Percentiles rank a stretch among this genome's conserved stretches.
phyloP scores from a whole-genome alignment of 2,329 filamentous ascomycete genomes.

The Cephalotrichum gorgonifer region DNA sequence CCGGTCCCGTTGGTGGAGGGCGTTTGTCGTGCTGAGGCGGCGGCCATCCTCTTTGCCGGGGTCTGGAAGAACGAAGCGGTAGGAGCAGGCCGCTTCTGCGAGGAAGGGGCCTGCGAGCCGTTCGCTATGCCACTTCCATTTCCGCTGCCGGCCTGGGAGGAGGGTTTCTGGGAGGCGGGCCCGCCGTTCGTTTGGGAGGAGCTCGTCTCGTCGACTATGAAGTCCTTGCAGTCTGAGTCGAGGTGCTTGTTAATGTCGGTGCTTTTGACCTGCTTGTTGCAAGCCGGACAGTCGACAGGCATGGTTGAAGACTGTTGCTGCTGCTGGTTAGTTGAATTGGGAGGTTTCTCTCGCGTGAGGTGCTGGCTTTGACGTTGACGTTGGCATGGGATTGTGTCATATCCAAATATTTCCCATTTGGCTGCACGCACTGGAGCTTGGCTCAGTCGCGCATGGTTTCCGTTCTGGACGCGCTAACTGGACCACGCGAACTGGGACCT shows the following conservation, averaged over 20 bases:
- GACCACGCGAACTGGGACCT: too few species aligned
- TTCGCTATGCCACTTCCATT: slow-evolving; percentile 6
- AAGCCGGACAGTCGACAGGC: slow-evolving; percentile 65
- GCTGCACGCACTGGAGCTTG: too few species aligned
- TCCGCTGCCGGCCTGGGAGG: not conserved
- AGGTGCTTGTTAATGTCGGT: slow-evolving; percentile 81
- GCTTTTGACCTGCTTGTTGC: slow-evolving; percentile 60
- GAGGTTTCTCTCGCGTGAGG: not conserved
- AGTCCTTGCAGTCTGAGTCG: slow-evolving; percentile 68
- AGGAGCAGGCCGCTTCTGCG: slow-evolving; percentile 40
- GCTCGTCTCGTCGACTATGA: slow-evolving; percentile 44
- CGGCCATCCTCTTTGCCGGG: slow-evolving; percentile 44
- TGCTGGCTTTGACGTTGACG: not conserved
- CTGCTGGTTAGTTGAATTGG: not conserved
- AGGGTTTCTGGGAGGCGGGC: not conserved
- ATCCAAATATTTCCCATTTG: not conserved
- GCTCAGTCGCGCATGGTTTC: not conserved
- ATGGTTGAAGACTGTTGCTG: not conserved
- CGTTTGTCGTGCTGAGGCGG: slow-evolving; percentile 3
- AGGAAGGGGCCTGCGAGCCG: slow-evolving; percentile 7
- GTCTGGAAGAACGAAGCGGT: slow-evolving; percentile 52
- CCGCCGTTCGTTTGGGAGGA: slow-evolving; percentile 14
- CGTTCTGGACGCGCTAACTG: too few species aligned
- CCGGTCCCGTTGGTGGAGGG: not conserved
- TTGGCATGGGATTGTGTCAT: not conserved